These are phyloP conservation scores for Xerocomus spinulosus DNA, from an alignment of 768 basidiomycete species.

Conservation along the genomic window DNA sequence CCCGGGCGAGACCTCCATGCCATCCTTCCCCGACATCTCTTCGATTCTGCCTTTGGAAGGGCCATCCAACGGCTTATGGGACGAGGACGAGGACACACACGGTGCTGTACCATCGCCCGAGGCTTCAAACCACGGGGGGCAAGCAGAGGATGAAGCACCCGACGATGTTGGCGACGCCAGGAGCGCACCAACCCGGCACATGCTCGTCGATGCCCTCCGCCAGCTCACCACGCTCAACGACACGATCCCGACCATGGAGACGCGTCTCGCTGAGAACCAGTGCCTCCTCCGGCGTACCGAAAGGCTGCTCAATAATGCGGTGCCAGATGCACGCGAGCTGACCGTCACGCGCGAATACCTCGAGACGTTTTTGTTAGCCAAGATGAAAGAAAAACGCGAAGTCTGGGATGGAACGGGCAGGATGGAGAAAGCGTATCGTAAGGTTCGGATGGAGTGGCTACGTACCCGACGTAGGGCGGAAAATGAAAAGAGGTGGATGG, in stretches of 20 bases:
- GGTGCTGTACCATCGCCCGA: not conserved
- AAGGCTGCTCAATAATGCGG: slow-evolving; percentile 10
- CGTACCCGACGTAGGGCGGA: slow-evolving; percentile 17
- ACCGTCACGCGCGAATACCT: slow-evolving; percentile 23
- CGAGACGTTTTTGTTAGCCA: slow-evolving; percentile 22
- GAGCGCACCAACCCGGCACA: slow-evolving; percentile 22
- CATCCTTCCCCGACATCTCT: too few relatives aligned
- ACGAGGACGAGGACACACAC: too few relatives aligned
- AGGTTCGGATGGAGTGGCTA: slow-evolving; percentile 24
- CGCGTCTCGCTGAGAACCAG: slow-evolving; percentile 17
- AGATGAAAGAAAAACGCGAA: slow-evolving; percentile 30
- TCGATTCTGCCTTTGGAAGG: too few relatives aligned
- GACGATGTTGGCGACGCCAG: too few relatives aligned
- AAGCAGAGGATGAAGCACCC: not conserved
- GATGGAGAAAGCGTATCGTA: slow-evolving; percentile 21
- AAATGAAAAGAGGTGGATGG: slow-evolving; percentile 18
- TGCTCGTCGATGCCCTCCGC: slow-evolving; percentile 28
- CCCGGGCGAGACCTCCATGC: not conserved
- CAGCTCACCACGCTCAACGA: slow-evolving; percentile 23
- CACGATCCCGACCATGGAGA: slow-evolving; percentile 15
- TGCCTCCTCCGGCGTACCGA: slow-evolving; percentile 17
- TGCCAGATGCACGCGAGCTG: slow-evolving; percentile 18
- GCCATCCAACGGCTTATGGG: too few relatives aligned
- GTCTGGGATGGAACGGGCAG: slow-evolving; percentile 30
- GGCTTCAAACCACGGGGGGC: not conserved